Base-by-base conservation (phyloP, 192 early-diverging fungal species). In the Dissophora ornata region DNA sequence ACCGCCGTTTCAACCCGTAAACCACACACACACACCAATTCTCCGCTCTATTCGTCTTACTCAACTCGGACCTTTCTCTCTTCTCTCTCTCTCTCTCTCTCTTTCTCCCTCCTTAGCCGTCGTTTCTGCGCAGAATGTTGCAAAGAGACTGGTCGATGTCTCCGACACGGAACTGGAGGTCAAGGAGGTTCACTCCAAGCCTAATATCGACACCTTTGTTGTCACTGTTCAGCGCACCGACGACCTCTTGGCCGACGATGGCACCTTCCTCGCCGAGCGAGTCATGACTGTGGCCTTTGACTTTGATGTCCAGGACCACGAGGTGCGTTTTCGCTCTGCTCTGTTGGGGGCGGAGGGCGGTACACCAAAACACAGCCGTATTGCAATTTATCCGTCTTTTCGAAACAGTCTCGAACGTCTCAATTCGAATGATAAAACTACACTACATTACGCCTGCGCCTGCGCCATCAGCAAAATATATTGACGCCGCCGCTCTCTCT, bases 201-300 rank as follows among this genome's bases (percentile, higher is more conserved):
- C 71, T 24, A 50, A 47, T 41, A 48, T 71, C 10, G 83, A 86
- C 50, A 73, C 81, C 64, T 81, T 88, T 44, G 80, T 79, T 56
- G 85, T 88, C 40, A 85, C 85, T 10, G 85, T 88, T 22, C 81
- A 83, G 53, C 79, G 85, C 10, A 79, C 83, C 13, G 87, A 88
- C 52, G 87, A 88, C 42, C 79, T 88, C 16, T 60, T 88, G 19
- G 77, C 82, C 30, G 87, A 88, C 61, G 80, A 86, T 52, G 87
- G 87, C 38, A 64, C 80, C 47, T 71, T 86, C 48, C 67, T 88
- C 26, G 87, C 85, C 18, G 87, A 88, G 66, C 78, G 85, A 44
- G 32, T 86, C 55, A 81, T 83, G 82, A 73, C 85, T 36, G 85
- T 88, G n/a, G 78, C 81, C 33, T 79, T 88, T n/a, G 73, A 79